Conservation (phyloP, 208 protist genomes). For the Leptomonas pyrrhocoris region DNA sequence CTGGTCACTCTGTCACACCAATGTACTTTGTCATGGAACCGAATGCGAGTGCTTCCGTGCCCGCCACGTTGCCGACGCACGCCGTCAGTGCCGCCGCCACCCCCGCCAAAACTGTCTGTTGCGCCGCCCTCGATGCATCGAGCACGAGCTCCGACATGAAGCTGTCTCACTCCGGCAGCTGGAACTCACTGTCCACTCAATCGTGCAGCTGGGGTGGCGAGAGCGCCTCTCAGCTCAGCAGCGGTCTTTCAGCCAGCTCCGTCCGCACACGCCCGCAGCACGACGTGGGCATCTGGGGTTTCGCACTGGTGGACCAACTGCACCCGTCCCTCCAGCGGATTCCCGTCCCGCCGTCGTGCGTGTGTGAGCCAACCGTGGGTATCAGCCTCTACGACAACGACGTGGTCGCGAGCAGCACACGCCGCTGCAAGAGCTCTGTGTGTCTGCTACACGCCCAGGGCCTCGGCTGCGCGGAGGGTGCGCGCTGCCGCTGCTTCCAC, state of each 20-base stretch:
- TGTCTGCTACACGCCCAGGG: constrained; percentile 43
- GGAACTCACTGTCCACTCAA: constrained; percentile 31
- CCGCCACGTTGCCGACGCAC: not conserved
- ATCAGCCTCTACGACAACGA: constrained; percentile 60
- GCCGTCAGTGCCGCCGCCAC: not conserved
- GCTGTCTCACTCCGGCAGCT: constrained; percentile 30
- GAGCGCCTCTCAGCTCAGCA: constrained; percentile 26
- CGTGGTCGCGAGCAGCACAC: constrained; percentile 46
- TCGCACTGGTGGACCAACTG: constrained; percentile 51
- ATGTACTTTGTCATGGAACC: constrained; percentile 34
- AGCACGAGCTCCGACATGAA: constrained; percentile 4
- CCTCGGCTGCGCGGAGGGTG: constrained; percentile 34
- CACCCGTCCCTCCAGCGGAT: constrained; percentile 54
- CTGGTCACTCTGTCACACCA: constrained; percentile 14
- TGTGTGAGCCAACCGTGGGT: constrained; percentile 44
- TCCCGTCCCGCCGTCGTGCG: constrained; percentile 46
- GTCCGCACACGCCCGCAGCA: constrained; percentile 30
- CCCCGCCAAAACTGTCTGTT: constrained; percentile 8
- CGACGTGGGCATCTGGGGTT: constrained; percentile 47
- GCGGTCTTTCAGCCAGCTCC: constrained; percentile 5
- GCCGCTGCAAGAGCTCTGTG: constrained; percentile 53
- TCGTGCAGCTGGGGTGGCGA: constrained; percentile 27
- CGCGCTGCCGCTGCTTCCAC: constrained; percentile 49
- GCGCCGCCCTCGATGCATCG: constrained; percentile 2
- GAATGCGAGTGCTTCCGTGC: not conserved